phyloP scores from a whole-genome alignment of 2,329 filamentous ascomycete genomes.

The Talaromyces amestolkiae region DNA sequence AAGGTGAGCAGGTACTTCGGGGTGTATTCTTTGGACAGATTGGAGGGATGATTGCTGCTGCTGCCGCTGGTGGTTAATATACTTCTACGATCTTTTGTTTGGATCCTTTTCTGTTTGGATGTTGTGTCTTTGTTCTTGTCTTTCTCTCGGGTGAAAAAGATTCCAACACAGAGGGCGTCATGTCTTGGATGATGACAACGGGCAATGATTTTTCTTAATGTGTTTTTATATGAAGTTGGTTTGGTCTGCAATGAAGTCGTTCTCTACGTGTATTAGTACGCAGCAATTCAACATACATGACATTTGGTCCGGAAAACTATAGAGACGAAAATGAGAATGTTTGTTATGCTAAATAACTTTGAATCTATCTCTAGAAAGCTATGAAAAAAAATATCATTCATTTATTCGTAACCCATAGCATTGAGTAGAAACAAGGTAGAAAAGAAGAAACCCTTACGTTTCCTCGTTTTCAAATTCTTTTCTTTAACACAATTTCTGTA shows the following conservation, averaged over 20 bases:
- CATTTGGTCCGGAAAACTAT: not conserved
- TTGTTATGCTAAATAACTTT: not conserved
- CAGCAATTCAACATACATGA: not conserved
- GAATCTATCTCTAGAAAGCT: not conserved
- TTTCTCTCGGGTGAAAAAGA: not conserved
- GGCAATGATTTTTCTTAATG: not conserved
- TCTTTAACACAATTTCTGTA: not conserved
- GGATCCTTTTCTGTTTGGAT: not conserved
- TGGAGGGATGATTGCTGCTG: conserved; percentile 57
- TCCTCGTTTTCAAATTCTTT: not conserved
- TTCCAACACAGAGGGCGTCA: not conserved
- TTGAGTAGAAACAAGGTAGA: not conserved
- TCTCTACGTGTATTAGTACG: not conserved
- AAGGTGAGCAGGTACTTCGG: conserved; percentile 73
- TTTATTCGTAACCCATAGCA: not conserved
- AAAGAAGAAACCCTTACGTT: not conserved
- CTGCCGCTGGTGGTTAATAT: conserved; percentile 11
- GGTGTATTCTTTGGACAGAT: conserved; percentile 75
- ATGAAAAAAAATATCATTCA: not conserved
- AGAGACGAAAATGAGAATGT: not conserved
- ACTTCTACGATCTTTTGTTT: not conserved
- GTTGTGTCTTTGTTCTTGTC: not conserved
- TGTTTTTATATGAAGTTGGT: not conserved
- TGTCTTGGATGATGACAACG: not conserved
- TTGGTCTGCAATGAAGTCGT: not conserved